Evolutionary conservation across 345 rosid genomes (phyloP).

Genomic region (Linum trigynum): DNA sequence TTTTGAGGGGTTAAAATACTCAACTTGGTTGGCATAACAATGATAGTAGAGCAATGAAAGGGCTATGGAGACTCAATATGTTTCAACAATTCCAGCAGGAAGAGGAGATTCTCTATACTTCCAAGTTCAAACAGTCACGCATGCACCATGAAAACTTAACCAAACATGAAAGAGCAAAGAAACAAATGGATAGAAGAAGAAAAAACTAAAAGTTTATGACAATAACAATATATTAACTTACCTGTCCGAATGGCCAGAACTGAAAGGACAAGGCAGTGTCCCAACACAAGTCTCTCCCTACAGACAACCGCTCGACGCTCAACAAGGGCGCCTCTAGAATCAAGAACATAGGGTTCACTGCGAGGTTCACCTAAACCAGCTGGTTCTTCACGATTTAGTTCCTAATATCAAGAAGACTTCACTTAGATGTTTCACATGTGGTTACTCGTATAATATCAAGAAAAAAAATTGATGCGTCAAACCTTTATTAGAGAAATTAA

Average conservation of each 20-base stretch:
- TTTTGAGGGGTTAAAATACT: background rate
- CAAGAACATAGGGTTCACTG: conserved; percentile 65
- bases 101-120: background rate
- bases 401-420: conserved; percentile 35
- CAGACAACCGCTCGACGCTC: conserved; percentile 77
- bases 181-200: background rate
- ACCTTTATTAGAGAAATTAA: conserved; percentile 77
- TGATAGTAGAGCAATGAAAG: background rate
- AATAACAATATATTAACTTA: conserved; percentile 21
- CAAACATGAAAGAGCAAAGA: background rate
- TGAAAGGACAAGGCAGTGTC: conserved; percentile 90
- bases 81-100: background rate
- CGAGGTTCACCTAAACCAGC: conserved; percentile 84
- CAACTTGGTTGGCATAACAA: background rate
- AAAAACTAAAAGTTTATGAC: no score
- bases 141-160: background rate
- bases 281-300: conserved; percentile 75
- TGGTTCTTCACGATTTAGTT: conserved; percentile 89
- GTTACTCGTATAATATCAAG: background rate
- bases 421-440: background rate
- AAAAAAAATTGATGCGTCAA: background rate
- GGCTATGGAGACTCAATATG: background rate
- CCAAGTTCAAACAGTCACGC: background rate
- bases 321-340: conserved; percentile 85
- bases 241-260: conserved; percentile 68